Base-by-base conservation (phyloP, 2,329 filamentous ascomycete species). In the Dryadomyces quercus-mongolicae region DNA sequence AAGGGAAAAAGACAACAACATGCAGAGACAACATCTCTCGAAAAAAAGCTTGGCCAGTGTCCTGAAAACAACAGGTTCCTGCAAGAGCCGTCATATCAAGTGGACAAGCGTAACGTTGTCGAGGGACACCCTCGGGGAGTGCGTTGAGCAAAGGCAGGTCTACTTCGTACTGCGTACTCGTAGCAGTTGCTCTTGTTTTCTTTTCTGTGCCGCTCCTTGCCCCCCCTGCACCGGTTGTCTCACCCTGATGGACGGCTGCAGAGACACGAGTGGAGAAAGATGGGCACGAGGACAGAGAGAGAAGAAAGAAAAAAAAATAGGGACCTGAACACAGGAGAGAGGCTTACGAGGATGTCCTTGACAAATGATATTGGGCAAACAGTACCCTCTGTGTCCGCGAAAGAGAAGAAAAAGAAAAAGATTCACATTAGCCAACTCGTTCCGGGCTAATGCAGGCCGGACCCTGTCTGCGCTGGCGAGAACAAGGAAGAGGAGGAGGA, bases 311-410 rank as follows among this genome's bases (percentile, higher is more conserved):
- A 36, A 12, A 9, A 13, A 20, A 12, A 9, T 5, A 20, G 20
- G 15, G 22, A 31, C 22, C 8, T 5, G 22, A 43, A 44, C 21
- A 13, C 16, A 21, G 21, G 36, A 12, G 22, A 38, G 31, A 38
- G 6, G 20, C 52, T 54, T 54, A 54, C 52, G 42, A 54, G 52
- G 15, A 54, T 42, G 31, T 54, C 52, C 52, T 54, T 54, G 52
- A 54, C 52, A 54, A 54, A 54, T 8, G 52, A 54, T 18, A 54
- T 54, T 15, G 52, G 52, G 40, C 52, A 54, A 20, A 54, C 47
- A 5, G 52, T 54, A 45, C 52, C 52, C 42, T 54, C 52, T 54
- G 36, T 16, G 31, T 25, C 3, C 20, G 16, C 18, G 16, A 42
- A 36, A 21, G 16, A 47, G 15, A 21, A 18, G 18, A 43, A 34